Evolutionary conservation across 768 basidiomycete species (phyloP), one percentile per base, ranked within the genome.

Genomic region (Leccinum olivaceopallidum): DNA sequence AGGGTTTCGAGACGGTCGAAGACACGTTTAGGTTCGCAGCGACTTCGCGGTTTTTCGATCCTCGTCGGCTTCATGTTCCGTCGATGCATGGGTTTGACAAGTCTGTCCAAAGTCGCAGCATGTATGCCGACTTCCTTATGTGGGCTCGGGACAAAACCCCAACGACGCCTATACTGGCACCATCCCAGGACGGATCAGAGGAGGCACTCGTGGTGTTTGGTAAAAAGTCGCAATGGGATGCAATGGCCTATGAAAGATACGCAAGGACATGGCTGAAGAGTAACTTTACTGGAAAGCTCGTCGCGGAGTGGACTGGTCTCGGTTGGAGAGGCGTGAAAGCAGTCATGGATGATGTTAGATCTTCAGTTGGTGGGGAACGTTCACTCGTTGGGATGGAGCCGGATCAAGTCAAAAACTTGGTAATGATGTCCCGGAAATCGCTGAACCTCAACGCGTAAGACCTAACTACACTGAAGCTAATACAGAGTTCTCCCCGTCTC

Each of bases 1-100:
- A 69, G 36, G 87, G 88, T 0, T 91, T 91, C 63, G 56, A 71
- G 13, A 84, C 84, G 0, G 79, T 82, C 56, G 73, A 70, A 3
- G 81, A 83, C 16, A 71, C 81, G 5, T 89, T 89, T 66, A 69
- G 81, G 56, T 91, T 90, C 82, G 79, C 82, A 2, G 74, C 76
- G 3, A 75, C 79, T 5, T 83, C 82, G 10, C 78, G 77, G n/a
- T 81, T 83, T 58, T 88, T 87, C 65, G 73, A 81, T 57, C 76
- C 81, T 2, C 66, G 63, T 14, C 65, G 70, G 16, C 77, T 86
- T 55, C 59, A 65, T 16, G 58, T 68, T 56, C 57, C 71, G 65
- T 42, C 69, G 51, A 48, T 79, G 79, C 57, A 64, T 67, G 12
- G 78, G 77, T 14, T 74, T 76, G 53, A 73, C 66, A 64, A 85